phyloP scores from a whole-genome alignment of 1,284 basidiomycete species.

The Naganishia sp. region DNA sequence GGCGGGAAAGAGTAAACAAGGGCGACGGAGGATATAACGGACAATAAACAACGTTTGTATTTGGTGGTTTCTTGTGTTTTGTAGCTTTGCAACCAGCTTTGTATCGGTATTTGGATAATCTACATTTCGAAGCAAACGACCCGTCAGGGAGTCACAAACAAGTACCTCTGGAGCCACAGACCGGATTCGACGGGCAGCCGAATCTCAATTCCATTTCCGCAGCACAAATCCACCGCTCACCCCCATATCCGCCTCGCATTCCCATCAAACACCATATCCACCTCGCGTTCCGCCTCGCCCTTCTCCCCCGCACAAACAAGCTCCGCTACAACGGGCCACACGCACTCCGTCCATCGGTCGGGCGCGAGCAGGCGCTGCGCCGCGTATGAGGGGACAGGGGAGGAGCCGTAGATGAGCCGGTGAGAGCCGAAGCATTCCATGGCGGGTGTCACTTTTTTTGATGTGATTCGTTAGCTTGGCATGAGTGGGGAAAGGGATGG shows the following conservation, averaged over 20 bases:
- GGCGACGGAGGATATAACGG: not conserved
- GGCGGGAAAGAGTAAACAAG: too few relatives aligned
- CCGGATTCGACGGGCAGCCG: not conserved
- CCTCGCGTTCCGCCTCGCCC: constrained; percentile 29
- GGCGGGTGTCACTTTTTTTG: constrained; percentile 52
- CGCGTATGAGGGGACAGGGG: constrained; percentile 42
- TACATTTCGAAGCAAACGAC: not conserved
- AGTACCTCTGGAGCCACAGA: too few relatives aligned
- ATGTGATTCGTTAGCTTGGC: not conserved
- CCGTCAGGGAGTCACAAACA: not conserved
- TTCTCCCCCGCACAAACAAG: constrained; percentile 74
- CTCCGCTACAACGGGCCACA: constrained; percentile 76
- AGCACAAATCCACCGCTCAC: not conserved
- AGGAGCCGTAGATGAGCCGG: constrained; percentile 62
- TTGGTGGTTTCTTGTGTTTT: not conserved
- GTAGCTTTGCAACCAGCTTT: not conserved
- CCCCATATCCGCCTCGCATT: constrained; percentile 23
- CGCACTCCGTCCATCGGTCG: constrained; percentile 77
- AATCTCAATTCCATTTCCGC: not conserved
- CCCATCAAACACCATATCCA: constrained; percentile 25
- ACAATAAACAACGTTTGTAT: not conserved
- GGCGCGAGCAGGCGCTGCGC: constrained; percentile 54
- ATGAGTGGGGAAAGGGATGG: constrained; percentile 18
- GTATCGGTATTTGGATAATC: not conserved
- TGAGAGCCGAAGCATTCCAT: constrained; percentile 66